Base-by-base conservation (phyloP, 176 grass and related monocot genomes). In the Melocanna baccifera region DNA sequence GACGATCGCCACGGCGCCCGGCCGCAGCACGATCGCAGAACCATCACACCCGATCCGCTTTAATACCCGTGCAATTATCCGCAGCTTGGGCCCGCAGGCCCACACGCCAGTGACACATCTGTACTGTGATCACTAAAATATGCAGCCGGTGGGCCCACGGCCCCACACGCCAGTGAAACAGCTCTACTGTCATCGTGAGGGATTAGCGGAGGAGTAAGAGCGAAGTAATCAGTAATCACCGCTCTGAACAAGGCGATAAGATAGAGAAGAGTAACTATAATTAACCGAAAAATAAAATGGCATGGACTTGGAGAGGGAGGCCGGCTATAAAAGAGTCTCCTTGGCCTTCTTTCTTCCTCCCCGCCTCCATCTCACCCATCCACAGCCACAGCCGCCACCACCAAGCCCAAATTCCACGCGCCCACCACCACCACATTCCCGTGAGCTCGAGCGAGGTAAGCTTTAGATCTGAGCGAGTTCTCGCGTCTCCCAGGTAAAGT, bases 401-500 rank as follows among this genome's bases (percentile, higher is more conserved):
- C 32, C 9, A 66, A 74, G 46, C 46, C 36, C 32, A 66, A 64
- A 42, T 32, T n/a, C 37, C 62, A 67, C 32, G 9, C 7, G 1
- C 18, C 19, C 56, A 19, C 79, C 67, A 12, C 53, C 19, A 6
- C 12, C 46, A 40, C 55, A 12, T 1, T 37, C 19, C 6, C 23
- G 80, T 62, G 80, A 87, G 89, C 47, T 87, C 22, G 75, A 91
- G 89, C 84, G 89, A 87, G 89, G 74, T 87, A 83, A 87, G 80
- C 64, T 66, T 32, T 87, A 91, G 85, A 91, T 87, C 89, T 83
- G 85, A 87, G 85, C 75, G 85, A 91, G 61, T 87, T 70, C 80
- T 75, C 58, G 76, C 85, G 23, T 73, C 42, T 5, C 7, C 69
- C 56, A 91, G 89, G 89, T 91, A 87, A 87, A 83, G 62, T 87